phyloP scores from a whole-genome alignment of 176 grass and related monocot genomes.

The Luzula sylvatica region DNA sequence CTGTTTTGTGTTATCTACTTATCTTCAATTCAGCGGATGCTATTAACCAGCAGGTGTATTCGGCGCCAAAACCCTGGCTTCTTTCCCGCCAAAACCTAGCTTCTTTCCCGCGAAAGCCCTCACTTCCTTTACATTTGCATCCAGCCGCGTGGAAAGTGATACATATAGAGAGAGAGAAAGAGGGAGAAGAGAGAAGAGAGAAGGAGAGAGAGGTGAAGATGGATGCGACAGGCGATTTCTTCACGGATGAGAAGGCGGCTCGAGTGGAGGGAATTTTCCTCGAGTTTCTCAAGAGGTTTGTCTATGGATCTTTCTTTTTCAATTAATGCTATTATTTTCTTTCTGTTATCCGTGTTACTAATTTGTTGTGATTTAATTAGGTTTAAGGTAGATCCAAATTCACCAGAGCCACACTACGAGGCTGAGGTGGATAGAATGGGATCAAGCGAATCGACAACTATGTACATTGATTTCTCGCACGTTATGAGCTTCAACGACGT shows the following conservation, averaged over 20 bases:
- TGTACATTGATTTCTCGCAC: conserved; percentile 92
- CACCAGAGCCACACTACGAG: conserved; percentile 76
- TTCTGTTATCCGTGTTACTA: background rate
- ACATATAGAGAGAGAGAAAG: background rate
- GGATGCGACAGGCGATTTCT: conserved; percentile 83
- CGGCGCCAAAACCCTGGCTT: conserved; percentile 13
- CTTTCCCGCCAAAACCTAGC: too few relatives aligned
- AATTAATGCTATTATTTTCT: background rate
- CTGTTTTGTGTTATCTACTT: too few relatives aligned
- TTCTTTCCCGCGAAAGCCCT: conserved; percentile 14
- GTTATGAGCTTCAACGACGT: conserved; percentile 95
- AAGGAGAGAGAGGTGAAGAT: conserved; percentile 22
- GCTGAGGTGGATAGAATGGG: conserved; percentile 74
- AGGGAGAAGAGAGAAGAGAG: background rate
- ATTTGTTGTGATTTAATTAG: conserved; percentile 15
- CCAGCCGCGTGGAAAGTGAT: background rate
- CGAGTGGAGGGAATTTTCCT: conserved; percentile 97
- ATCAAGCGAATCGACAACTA: conserved; percentile 69
- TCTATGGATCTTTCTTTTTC: background rate
- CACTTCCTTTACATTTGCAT: background rate
- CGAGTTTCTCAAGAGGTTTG: conserved; percentile 87
- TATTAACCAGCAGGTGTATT: too few relatives aligned
- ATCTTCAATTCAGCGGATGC: too few relatives aligned
- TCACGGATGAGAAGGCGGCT: conserved; percentile 88
- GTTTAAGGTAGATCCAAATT: conserved; percentile 49